phyloP scores from a whole-genome alignment of 2,329 filamentous ascomycete genomes.

The Fusarium sp. region DNA sequence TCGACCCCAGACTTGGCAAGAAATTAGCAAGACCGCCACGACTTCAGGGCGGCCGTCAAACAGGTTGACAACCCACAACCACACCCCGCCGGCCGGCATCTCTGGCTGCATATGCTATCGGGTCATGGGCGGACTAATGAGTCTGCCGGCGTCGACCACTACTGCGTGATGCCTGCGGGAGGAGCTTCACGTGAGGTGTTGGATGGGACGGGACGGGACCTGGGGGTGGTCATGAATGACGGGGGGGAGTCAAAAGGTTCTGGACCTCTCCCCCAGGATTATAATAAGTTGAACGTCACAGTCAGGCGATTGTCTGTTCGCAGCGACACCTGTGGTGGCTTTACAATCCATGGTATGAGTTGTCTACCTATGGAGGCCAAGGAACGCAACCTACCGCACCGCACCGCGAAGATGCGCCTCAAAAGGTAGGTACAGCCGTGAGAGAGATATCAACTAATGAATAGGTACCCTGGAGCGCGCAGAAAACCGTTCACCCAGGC shows the following conservation, averaged over 20 bases:
- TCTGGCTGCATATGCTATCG: constrained; percentile 4
- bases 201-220: background rate
- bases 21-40: constrained; percentile 11
- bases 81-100: background rate
- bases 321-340: background rate
- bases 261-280: background rate
- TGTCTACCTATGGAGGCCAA: background rate
- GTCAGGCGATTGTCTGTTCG: constrained; percentile 1
- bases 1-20: constrained; percentile 28
- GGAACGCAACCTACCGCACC: background rate
- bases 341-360: background rate
- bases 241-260: background rate
- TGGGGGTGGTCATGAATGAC: background rate
- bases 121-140: background rate
- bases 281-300: constrained; percentile 1
- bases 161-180: constrained; percentile 4
- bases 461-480: background rate
- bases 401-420: background rate
- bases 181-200: constrained; percentile 13
- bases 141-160: constrained; percentile 5
- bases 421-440: background rate
- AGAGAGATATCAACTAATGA: background rate
- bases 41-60: background rate
- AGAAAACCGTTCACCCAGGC: background rate
- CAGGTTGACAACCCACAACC: background rate